Evolutionary conservation across 495 filamentous ascomycete genomes (phyloP), one percentile per base, ranked within the genome.

Genomic region (Neurospora intermedia): DNA sequence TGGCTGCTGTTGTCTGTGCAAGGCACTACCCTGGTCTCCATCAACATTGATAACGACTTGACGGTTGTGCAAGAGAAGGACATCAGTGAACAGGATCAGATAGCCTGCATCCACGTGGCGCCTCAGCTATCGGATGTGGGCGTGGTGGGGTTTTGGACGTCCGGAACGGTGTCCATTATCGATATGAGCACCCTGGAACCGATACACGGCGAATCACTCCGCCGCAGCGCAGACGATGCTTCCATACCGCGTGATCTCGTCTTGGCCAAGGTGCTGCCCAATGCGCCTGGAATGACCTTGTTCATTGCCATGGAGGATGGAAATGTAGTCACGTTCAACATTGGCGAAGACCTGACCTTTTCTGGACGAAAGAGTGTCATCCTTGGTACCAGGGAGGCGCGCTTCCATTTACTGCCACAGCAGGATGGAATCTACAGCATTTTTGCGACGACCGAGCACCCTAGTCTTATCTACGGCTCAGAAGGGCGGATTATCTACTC

Each of bases 281-380:
- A 78, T 46, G 48, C 79, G 6, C 75, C 82, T 43, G 84, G 85
- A 0, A 90, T 93, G 2, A 97, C 91, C 0, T 83, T 99, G 3
- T 94, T 99, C 74, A 85, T 97, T 38, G 92, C 94, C n/a, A 93
- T 97, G 90, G 93, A 95, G 27, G 95, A 98, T 81, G 96, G 96
- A 35, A 92, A 91, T 76, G 92, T 99, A 11, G 87, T 96, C 69
- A 97, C 92, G 1, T 99, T 94, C 80, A 86, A 88, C 43, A 83
- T 96, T n/a, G 86, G 93, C 43, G 77, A 85, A 0, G 85, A 87
- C 54, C 85, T 87, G 74, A 80, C 86, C 7, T 82, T 98, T 10
- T 91, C 89, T 0, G 85, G 87, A 3, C 90, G 90, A 77, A 97
- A 93, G 79, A 92, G 89, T 76, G 89, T 97, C 39, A 87, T 97